A percentile compares a stretch with the other conserved stretches of the same genome.
phyloP scores from a whole-genome alignment of 2,329 filamentous ascomycete species.

The Aspergillus sp. region DNA sequence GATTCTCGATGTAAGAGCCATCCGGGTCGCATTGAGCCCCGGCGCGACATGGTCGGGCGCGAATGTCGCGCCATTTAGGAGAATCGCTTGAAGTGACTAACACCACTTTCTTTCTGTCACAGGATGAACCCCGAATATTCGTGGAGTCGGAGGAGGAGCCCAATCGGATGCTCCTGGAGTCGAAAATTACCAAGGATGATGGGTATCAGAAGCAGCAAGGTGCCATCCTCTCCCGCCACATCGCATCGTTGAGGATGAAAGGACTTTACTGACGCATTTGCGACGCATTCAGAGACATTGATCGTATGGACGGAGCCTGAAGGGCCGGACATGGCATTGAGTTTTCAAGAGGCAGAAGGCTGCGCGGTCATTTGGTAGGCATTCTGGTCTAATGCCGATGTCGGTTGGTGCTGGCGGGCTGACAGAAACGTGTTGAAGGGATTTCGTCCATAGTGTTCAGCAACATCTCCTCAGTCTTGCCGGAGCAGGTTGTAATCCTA shows the following conservation, averaged over 20 bases:
- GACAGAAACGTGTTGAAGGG: slow-evolving; percentile 52
- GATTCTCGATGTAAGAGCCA: slow-evolving; percentile 61
- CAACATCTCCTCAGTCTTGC: slow-evolving; percentile 62
- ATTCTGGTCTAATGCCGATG: slow-evolving; percentile 2
- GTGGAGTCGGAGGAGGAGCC: slow-evolving; percentile 94
- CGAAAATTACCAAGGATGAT: slow-evolving; percentile 87
- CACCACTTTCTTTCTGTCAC: slow-evolving; percentile 11
- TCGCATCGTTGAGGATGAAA: slow-evolving; percentile 6
- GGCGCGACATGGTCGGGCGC: slow-evolving; percentile 4
- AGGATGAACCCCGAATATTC: slow-evolving; percentile 80
- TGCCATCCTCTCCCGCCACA: slow-evolving; percentile 37
- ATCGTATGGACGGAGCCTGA: slow-evolving; percentile 97
- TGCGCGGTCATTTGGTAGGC: slow-evolving; percentile 83
- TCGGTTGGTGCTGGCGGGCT: slow-evolving; percentile 8
- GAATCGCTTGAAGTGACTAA: slow-evolving; percentile 8
- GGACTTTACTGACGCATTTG: slow-evolving; percentile 15
- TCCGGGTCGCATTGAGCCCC: slow-evolving; percentile 4
- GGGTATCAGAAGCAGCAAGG: slow-evolving; percentile 98
- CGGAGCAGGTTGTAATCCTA: slow-evolving; percentile 50
- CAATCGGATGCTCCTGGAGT: slow-evolving; percentile 77
- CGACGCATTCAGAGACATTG: slow-evolving; percentile 67
- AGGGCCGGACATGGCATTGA: slow-evolving; percentile 93
- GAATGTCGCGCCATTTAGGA: not conserved
- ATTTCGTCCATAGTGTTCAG: slow-evolving; percentile 85
- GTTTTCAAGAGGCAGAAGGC: slow-evolving; percentile 95